A percentile compares a stretch with the other conserved stretches of the same genome.
phyloP scores from a whole-genome alignment of 2,329 filamentous ascomycete species.

The Ophidiomyces ophidiicola region DNA sequence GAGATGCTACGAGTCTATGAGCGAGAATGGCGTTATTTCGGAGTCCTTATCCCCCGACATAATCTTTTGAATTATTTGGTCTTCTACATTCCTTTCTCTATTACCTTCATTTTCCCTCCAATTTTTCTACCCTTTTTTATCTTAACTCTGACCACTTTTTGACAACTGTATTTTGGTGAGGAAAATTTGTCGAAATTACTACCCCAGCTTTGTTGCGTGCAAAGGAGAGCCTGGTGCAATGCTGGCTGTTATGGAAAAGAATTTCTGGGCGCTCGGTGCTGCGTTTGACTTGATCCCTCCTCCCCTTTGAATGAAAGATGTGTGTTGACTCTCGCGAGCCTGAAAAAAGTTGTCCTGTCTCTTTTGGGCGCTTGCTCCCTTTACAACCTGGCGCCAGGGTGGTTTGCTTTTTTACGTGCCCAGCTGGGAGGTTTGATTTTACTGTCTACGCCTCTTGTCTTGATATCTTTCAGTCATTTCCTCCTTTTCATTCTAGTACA shows the following conservation, averaged over 20 bases:
- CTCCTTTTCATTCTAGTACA: slow-evolving; percentile 6
- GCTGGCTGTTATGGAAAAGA: background rate
- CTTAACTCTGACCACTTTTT: background rate
- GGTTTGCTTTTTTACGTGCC: slow-evolving; percentile 3
- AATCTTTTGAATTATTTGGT: background rate
- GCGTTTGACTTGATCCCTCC: slow-evolving; percentile 1
- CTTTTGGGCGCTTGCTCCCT: slow-evolving; percentile 1
- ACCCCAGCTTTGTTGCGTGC: slow-evolving; percentile 2
- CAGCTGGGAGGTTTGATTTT: slow-evolving; percentile 1
- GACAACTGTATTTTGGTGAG: slow-evolving; percentile 10
- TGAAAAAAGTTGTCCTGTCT: background rate
- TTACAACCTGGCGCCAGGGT: background rate
- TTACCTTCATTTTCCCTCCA: background rate
- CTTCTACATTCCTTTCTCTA: background rate
- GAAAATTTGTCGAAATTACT: slow-evolving; percentile 7
- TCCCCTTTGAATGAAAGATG: slow-evolving; percentile 6
- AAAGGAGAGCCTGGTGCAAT: slow-evolving; percentile 3
- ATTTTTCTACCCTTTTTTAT: background rate
- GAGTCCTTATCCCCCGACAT: slow-evolving; percentile 6
- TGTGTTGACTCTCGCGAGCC: slow-evolving; percentile 10
- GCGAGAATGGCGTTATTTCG: slow-evolving; percentile 9
- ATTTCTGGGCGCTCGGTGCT: background rate
- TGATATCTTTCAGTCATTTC: background rate
- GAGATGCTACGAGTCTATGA: slow-evolving; percentile 11
- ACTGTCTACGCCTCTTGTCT: background rate